Conservation (phyloP, 306 rosid species). For the Quercus engelmannii region DNA sequence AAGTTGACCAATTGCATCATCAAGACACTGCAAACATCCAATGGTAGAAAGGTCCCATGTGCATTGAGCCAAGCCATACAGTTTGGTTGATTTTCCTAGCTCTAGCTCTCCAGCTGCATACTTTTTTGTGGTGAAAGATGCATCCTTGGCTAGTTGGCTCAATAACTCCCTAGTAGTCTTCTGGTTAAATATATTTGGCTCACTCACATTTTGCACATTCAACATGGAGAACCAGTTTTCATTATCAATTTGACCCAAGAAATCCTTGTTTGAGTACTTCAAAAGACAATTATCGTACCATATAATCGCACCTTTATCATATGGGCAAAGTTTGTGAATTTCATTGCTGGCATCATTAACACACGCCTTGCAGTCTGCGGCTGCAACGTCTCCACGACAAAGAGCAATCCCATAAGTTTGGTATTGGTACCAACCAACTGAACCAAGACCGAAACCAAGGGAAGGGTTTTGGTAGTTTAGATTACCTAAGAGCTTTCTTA, state of each 20-base stretch:
- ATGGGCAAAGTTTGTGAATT: not conserved
- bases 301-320: not conserved
- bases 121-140: not conserved
- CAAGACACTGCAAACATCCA: not conserved
- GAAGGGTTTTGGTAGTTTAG: not conserved
- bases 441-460: not conserved
- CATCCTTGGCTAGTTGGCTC: not conserved
- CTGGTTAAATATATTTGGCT: not conserved
- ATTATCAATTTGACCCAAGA: not conserved
- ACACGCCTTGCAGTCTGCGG: not conserved
- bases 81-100: not conserved
- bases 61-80: slow-evolving; percentile 3
- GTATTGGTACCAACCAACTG: not conserved
- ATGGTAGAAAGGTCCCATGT: not conserved
- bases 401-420: not conserved
- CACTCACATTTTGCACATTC: not conserved
- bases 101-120: not conserved
- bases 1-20: not conserved
- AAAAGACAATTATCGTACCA: not conserved
- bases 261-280: not conserved
- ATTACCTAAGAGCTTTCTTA: not conserved
- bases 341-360: not conserved
- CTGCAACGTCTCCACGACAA: not conserved
- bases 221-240: not conserved
- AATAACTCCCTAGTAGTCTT: not conserved